Evolutionary conservation across 2,329 filamentous ascomycete species (phyloP).

Genomic region (Pestalotiopsis fici): DNA sequence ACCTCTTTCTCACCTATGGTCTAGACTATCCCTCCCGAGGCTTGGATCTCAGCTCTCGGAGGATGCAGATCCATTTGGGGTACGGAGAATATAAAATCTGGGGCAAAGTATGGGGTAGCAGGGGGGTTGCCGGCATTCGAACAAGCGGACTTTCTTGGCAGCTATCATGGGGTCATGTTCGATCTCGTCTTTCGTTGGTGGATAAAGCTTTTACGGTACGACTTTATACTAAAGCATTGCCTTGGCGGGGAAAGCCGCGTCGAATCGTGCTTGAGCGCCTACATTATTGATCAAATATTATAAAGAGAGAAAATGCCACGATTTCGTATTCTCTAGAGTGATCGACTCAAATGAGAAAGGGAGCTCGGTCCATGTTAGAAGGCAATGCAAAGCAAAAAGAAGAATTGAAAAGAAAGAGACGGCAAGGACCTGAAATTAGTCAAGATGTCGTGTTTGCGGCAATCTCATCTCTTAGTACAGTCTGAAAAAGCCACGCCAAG

Average conservation of each 20-base stretch:
- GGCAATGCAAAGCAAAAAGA: too few species aligned
- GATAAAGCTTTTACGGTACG: background rate
- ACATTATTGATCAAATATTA: background rate
- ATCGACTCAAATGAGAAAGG: too few species aligned
- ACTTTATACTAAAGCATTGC: background rate
- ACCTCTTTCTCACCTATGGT: background rate
- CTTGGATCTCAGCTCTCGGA: background rate
- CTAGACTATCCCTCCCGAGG: background rate
- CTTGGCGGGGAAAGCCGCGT: background rate
- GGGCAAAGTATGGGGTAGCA: conserved; percentile 2
- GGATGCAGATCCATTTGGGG: conserved; percentile 6
- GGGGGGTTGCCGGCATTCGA: background rate
- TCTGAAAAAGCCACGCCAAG: background rate
- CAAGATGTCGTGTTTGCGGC: background rate
- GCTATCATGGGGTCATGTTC: background rate
- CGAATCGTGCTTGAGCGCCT: background rate
- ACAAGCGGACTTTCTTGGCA: background rate
- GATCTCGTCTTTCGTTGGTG: background rate
- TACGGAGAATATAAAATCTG: background rate
- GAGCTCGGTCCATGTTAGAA: too few species aligned
- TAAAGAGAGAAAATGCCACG: too few species aligned
- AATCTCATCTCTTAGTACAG: background rate
- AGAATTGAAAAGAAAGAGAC: too few species aligned
- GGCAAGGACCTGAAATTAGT: too few species aligned
- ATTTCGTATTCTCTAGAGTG: too few species aligned